A percentile compares a stretch with the other conserved stretches of the same genome.
Conservation (phyloP, 2,329 filamentous ascomycete genomes). For the Mycocentrospora acerina region DNA sequence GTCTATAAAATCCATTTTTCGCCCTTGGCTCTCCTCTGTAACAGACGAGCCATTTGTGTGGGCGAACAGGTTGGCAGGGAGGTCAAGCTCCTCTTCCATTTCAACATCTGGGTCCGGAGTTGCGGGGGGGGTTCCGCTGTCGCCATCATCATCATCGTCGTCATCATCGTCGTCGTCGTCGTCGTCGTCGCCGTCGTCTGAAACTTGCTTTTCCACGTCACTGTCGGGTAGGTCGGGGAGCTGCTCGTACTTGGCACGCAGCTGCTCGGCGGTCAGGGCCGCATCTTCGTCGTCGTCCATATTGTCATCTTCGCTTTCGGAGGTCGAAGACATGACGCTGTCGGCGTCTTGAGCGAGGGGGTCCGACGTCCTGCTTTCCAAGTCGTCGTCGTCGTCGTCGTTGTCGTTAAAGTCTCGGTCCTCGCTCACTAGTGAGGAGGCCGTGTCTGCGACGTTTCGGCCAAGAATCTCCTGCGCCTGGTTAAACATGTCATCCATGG, state of each 20-base stretch:
- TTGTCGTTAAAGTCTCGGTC: constrained; percentile 43
- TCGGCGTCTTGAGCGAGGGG: constrained; percentile 44
- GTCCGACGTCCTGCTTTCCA: constrained; percentile 41
- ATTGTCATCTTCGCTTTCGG: constrained; percentile 41
- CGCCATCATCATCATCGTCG: constrained; percentile 1
- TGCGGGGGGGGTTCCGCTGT: constrained; percentile 25
- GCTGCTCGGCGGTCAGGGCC: constrained; percentile 67
- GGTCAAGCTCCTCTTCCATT: constrained; percentile 16
- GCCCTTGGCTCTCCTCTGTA: constrained; percentile 14
- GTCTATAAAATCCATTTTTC: constrained; percentile 31
- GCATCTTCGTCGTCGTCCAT: constrained; percentile 59
- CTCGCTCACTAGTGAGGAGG: constrained; percentile 42
- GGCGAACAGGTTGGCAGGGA: constrained; percentile 10
- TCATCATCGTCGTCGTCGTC: constrained; percentile 23
- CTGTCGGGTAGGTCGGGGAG: constrained; percentile 53
- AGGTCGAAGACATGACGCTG: constrained; percentile 42
- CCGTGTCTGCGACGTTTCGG: constrained; percentile 36
- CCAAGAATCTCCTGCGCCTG: constrained; percentile 58
- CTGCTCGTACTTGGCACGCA: constrained; percentile 68
- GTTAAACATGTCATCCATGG: constrained; percentile 72
- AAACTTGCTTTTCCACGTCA: constrained; percentile 25
- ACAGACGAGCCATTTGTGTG: constrained; percentile 26
- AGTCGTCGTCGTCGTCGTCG: constrained; percentile 50
- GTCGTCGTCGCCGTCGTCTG: constrained; percentile 40
- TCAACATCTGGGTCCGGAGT: constrained; percentile 36